Evolutionary conservation across 2,329 filamentous ascomycete species (phyloP).

Genomic region (Calonectria hawksworthii): DNA sequence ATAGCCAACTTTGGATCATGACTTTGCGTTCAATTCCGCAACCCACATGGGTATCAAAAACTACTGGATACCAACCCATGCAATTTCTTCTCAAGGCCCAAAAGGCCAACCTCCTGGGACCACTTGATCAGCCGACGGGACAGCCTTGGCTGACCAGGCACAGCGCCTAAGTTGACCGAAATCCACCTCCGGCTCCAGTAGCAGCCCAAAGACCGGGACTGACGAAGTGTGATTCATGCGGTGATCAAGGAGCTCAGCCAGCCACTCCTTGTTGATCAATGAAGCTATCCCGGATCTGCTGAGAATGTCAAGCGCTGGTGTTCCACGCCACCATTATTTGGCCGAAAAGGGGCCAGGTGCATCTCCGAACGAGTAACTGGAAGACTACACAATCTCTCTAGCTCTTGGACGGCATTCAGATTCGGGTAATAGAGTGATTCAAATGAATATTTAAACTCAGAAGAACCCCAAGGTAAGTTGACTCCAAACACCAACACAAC

Average conservation of each 20-base stretch:
- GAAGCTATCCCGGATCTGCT: neutral
- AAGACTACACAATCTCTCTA: neutral
- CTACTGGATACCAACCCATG: neutral
- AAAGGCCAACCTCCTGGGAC: neutral
- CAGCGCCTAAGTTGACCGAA: neutral
- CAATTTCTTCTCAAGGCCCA: neutral
- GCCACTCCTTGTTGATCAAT: neutral
- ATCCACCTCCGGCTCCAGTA: neutral
- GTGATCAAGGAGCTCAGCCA: neutral
- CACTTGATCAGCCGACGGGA: neutral
- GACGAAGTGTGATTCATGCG: neutral
- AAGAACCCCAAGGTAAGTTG: neutral
- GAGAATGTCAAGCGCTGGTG: neutral
- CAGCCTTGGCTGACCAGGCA: neutral
- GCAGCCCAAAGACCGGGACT: neutral
- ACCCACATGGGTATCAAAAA: neutral
- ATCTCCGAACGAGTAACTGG: neutral
- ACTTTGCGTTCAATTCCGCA: neutral
- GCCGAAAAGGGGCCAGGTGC: neutral
- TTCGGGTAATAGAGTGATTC: neutral
- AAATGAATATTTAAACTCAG: neutral
- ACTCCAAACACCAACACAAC: neutral
- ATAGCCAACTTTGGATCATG: neutral
- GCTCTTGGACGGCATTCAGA: neutral
- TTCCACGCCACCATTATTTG: neutral